Percentiles rank a stretch among this genome's conserved stretches.
These are phyloP conservation scores for Oidium heveae DNA, from an alignment of 2,329 filamentous ascomycete genomes.

Conservation along the genomic window DNA sequence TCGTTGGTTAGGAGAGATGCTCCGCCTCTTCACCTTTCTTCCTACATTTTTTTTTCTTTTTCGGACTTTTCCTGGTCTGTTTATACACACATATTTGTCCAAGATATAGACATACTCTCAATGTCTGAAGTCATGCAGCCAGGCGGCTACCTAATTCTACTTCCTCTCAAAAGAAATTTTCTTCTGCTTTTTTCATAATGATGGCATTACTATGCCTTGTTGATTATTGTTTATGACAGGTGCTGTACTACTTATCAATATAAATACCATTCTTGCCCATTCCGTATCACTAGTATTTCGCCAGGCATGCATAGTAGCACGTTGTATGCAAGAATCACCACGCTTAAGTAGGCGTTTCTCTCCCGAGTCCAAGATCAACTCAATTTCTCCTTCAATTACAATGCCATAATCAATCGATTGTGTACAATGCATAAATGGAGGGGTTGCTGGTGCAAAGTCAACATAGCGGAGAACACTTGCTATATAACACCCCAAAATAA, in stretches of 20 bases:
- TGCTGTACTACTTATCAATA: constrained; percentile 2
- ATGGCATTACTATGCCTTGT: neutral
- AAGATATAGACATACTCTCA: too few relatives aligned
- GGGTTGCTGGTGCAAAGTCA: constrained; percentile 7
- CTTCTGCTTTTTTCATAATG: neutral
- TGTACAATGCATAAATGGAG: constrained; percentile 10
- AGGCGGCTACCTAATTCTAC: too few relatives aligned
- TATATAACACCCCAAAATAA: neutral
- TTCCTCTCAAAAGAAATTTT: too few relatives aligned
- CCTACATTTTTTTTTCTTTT: too few relatives aligned
- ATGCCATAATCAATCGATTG: constrained; percentile 10
- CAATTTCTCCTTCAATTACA: constrained; percentile 9
- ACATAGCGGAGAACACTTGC: constrained; percentile 6
- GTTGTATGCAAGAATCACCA: constrained; percentile 8
- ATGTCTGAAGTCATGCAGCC: too few relatives aligned
- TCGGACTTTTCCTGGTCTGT: too few relatives aligned
- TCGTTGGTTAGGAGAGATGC: too few relatives aligned
- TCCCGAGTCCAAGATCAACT: constrained; percentile 9
- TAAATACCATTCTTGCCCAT: constrained; percentile 10
- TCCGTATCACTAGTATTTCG: constrained; percentile 7
- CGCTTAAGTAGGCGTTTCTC: constrained; percentile 5
- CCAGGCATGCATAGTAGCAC: constrained; percentile 11
- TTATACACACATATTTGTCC: too few relatives aligned
- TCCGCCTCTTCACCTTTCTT: too few relatives aligned
- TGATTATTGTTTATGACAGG: neutral